phyloP scores from a whole-genome alignment of 306 rosid genomes.

The Acacia confusa region DNA sequence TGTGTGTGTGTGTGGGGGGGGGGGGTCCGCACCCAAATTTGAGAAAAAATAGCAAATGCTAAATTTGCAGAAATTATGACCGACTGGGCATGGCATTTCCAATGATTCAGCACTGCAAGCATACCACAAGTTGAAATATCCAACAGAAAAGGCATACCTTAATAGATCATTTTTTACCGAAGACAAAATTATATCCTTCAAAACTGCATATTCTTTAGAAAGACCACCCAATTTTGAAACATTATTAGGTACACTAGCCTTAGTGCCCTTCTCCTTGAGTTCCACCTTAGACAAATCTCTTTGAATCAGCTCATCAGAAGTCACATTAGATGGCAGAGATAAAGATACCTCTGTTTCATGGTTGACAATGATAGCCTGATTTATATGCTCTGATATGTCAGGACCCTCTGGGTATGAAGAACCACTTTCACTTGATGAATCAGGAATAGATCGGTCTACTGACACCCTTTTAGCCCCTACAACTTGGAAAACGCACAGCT shows the following conservation, averaged over 20 bases:
- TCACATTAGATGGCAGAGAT: constrained; percentile 49
- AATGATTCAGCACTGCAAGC: not conserved
- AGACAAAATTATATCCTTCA: constrained; percentile 67
- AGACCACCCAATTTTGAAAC: constrained; percentile 73
- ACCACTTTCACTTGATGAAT: constrained; percentile 35
- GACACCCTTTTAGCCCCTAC: constrained; percentile 47
- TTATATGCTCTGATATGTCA: constrained; percentile 31
- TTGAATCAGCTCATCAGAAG: constrained; percentile 42
- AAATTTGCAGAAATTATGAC: not conserved
- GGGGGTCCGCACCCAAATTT: too few species aligned
- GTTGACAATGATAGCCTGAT: constrained; percentile 53
- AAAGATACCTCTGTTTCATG: constrained; percentile 58
- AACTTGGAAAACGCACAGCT: constrained; percentile 56
- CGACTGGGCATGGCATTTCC: not conserved
- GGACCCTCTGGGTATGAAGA: constrained; percentile 37
- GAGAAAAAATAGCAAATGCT: not conserved
- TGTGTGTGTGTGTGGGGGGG: too few species aligned
- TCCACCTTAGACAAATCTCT: constrained; percentile 38
- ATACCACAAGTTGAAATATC: constrained; percentile 16
- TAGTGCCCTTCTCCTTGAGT: constrained; percentile 35
- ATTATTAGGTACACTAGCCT: constrained; percentile 29
- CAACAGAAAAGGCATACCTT: constrained; percentile 52
- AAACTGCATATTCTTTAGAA: constrained; percentile 66
- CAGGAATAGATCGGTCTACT: constrained; percentile 29
- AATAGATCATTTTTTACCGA: constrained; percentile 54